Evolutionary conservation across 148 eudicot genomes (phyloP).

Genomic region (Persicaria maculosa): DNA sequence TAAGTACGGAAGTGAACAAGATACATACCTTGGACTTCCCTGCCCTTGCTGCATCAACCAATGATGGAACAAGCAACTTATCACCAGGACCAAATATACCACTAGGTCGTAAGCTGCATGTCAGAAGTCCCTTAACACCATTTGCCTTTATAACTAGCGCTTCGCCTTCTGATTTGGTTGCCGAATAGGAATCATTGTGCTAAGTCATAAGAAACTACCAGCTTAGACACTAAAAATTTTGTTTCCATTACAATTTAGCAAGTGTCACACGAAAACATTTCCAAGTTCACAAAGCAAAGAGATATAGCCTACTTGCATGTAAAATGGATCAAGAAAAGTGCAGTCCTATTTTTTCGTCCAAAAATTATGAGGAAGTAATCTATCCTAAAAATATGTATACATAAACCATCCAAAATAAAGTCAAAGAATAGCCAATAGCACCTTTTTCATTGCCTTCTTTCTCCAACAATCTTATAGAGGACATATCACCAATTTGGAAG

Average conservation of each 20-base stretch:
- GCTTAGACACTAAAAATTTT: neutral
- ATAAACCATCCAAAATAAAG: neutral
- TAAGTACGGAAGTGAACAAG: neutral
- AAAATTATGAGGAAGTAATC: neutral
- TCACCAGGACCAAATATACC: constrained; percentile 98
- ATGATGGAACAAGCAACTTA: constrained; percentile 78
- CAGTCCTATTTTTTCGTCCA: neutral
- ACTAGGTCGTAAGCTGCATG: constrained; percentile 94
- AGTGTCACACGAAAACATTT: neutral
- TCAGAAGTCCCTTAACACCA: constrained; percentile 76
- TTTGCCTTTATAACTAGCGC: constrained; percentile 77
- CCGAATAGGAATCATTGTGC: constrained; percentile 91
- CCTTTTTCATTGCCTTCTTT: neutral
- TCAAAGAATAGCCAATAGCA: neutral
- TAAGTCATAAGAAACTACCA: constrained; percentile 17
- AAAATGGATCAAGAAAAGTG: neutral
- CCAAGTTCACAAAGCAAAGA: neutral
- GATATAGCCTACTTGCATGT: neutral
- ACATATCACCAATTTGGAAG: neutral
- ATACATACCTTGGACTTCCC: constrained; percentile 77
- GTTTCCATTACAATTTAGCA: neutral
- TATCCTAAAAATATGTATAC: neutral
- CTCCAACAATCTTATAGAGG: neutral
- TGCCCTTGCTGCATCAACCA: constrained; percentile 87
- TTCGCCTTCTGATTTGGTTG: constrained; percentile 95